Percentiles rank a stretch among this genome's conserved stretches.
phyloP scores from a whole-genome alignment of 2,329 filamentous ascomycete species.

The Tolypocladium paradoxum region DNA sequence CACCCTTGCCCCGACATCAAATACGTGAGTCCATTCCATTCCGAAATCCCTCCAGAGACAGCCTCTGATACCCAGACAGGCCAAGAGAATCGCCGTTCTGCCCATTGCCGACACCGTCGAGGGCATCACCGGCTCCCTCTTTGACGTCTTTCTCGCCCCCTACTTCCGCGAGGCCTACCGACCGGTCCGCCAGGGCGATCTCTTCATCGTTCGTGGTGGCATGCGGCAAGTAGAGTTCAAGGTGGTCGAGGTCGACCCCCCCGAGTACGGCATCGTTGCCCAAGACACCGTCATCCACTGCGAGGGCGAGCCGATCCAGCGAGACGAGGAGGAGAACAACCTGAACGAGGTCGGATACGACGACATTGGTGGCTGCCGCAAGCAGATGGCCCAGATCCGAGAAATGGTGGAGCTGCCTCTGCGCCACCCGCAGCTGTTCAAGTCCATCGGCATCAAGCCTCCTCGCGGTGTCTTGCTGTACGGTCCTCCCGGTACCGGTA shows the following conservation, averaged over 20 bases:
- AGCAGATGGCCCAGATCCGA: slow-evolving; percentile 99
- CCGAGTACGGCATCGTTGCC: slow-evolving; percentile 96
- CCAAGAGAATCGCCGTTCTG: slow-evolving; percentile 96
- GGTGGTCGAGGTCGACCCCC: slow-evolving; percentile 96
- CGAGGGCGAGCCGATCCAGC: slow-evolving; percentile 78
- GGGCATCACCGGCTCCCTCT: slow-evolving; percentile 92
- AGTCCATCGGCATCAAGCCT: slow-evolving; percentile 99
- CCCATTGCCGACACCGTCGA: slow-evolving; percentile 98
- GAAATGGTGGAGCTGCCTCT: slow-evolving; percentile 96
- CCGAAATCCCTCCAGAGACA: not conserved
- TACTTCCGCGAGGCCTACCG: slow-evolving; percentile 99
- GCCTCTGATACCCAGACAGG: slow-evolving; percentile 38
- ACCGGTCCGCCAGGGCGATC: slow-evolving; percentile 90
- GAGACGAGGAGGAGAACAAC: slow-evolving; percentile 98
- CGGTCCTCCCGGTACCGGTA: slow-evolving; percentile 96
- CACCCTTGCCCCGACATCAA: slow-evolving; percentile 99
- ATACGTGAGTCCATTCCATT: slow-evolving; percentile 62
- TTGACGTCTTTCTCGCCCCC: slow-evolving; percentile 97
- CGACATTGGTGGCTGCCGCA: slow-evolving; percentile 97
- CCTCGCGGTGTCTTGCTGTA: slow-evolving; percentile 95
- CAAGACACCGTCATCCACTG: slow-evolving; percentile 99
- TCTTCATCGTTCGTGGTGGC: slow-evolving; percentile 93
- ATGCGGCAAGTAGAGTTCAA: slow-evolving; percentile 99
- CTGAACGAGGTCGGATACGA: slow-evolving; percentile 98
- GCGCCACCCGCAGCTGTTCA: slow-evolving; percentile 96